Conservation (phyloP, 805 yeast species). For the Candida peoriensis region DNA sequence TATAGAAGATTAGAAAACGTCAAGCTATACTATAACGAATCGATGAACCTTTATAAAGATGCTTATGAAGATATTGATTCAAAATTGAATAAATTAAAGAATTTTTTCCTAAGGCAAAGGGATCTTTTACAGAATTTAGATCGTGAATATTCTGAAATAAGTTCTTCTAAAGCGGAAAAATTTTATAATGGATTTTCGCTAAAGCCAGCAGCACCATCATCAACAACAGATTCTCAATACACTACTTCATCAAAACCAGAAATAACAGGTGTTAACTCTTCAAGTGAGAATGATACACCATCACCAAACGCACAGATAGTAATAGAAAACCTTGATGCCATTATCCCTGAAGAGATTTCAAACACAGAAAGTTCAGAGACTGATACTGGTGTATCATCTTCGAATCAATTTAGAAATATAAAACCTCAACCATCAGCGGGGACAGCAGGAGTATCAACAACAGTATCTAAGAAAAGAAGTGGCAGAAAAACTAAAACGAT, state of each 20-base stretch:
- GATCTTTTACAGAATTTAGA: conserved; percentile 22
- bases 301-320: too few species aligned
- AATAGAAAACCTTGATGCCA: too few species aligned
- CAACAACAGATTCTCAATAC: too few species aligned
- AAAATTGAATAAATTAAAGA: conserved; percentile 28
- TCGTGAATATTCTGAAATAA: conserved; percentile 24
- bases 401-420: background rate
- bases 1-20: conserved; percentile 24
- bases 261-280: too few species aligned
- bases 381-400: conserved; percentile 13
- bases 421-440: background rate
- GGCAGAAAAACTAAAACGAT: conserved; percentile 1
- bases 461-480: background rate
- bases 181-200: conserved; percentile 25
- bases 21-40: conserved; percentile 21
- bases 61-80: conserved; percentile 23
- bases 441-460: background rate
- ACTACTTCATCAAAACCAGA: too few species aligned
- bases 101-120: conserved; percentile 27
- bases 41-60: conserved; percentile 23
- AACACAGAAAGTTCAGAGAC: conserved; percentile 14
- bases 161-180: conserved; percentile 25
- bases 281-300: too few species aligned
- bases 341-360: conserved; percentile 1
- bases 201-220: background rate